A percentile compares a stretch with the other conserved stretches of the same genome.
phyloP scores from a whole-genome alignment of 352 stramenopile species.

The Pythium apleroticum region DNA sequence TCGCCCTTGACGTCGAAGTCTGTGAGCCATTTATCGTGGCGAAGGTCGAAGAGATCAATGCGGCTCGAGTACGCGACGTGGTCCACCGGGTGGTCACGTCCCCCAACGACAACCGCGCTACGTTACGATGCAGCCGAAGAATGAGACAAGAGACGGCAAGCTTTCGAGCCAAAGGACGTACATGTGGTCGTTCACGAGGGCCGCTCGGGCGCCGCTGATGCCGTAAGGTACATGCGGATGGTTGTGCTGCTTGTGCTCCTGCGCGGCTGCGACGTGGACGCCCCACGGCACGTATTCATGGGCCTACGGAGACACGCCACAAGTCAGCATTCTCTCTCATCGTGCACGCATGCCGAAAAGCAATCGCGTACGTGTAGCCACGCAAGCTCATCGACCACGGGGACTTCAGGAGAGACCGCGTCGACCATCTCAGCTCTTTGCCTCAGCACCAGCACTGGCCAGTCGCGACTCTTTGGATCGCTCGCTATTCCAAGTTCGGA shows the following conservation, averaged over 20 bases:
- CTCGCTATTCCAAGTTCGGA: not conserved
- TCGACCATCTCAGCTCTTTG: conserved; percentile 1
- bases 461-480: conserved; percentile 26
- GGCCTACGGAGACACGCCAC: conserved; percentile 24
- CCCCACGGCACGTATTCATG: conserved; percentile 47
- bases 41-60: conserved; percentile 64
- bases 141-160: not conserved
- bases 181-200: conserved; percentile 49
- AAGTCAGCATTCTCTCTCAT: not conserved
- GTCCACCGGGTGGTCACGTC: conserved; percentile 42
- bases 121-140: not conserved
- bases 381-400: conserved; percentile 12
- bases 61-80: conserved; percentile 23
- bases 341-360: not conserved
- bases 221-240: conserved; percentile 14
- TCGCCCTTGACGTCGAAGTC: conserved; percentile 58
- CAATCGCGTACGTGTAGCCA: conserved; percentile 27
- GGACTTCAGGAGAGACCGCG: not conserved
- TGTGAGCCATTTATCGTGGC: conserved; percentile 45
- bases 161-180: conserved; percentile 22
- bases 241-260: conserved; percentile 18
- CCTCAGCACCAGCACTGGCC: not conserved
- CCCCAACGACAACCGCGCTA: conserved; percentile 62
- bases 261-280: conserved; percentile 33
- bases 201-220: conserved; percentile 27